Evolutionary conservation across 345 rosid species (phyloP).

Genomic region (Populus tremula): DNA sequence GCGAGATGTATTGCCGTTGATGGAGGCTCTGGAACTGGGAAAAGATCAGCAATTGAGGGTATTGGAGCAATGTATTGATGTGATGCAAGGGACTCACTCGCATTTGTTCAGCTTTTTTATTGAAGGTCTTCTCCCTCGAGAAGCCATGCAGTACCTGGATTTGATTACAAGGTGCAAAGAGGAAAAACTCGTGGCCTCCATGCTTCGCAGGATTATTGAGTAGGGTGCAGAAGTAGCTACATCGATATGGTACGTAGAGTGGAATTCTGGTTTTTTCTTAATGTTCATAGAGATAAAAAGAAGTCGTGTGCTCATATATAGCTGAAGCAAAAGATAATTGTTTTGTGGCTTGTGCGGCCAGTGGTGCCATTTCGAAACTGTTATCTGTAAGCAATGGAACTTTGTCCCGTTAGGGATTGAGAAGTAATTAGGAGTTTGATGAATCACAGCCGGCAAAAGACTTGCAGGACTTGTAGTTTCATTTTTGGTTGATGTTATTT

Average conservation of each 20-base stretch:
- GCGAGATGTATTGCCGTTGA: slow-evolving; percentile 52
- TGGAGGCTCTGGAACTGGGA: slow-evolving; percentile 62
- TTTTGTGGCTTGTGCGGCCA: neutral
- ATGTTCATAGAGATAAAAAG: neutral
- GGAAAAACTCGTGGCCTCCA: slow-evolving; percentile 16
- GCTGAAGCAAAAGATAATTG: neutral
- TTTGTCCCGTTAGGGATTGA: neutral
- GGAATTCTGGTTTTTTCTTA: neutral
- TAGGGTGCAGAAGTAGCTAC: neutral
- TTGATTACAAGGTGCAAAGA: slow-evolving; percentile 42
- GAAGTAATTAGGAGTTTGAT: neutral
- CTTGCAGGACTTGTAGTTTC: too few relatives aligned
- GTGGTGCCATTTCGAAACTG: neutral
- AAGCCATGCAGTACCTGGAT: slow-evolving; percentile 63
- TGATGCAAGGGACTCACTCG: slow-evolving; percentile 62
- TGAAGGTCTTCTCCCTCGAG: slow-evolving; percentile 54
- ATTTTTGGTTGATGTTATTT: too few relatives aligned
- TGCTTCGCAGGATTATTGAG: slow-evolving; percentile 12
- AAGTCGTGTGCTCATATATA: neutral
- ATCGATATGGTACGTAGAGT: too few relatives aligned
- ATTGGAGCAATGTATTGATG: slow-evolving; percentile 46
- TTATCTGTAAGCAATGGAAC: neutral
- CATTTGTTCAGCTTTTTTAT: slow-evolving; percentile 45
- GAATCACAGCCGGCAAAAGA: too few relatives aligned
- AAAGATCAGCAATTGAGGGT: slow-evolving; percentile 44